These are phyloP conservation scores for Fragaria nilgerrensis DNA, from an alignment of 306 rosid genomes.

Conservation along the genomic window DNA sequence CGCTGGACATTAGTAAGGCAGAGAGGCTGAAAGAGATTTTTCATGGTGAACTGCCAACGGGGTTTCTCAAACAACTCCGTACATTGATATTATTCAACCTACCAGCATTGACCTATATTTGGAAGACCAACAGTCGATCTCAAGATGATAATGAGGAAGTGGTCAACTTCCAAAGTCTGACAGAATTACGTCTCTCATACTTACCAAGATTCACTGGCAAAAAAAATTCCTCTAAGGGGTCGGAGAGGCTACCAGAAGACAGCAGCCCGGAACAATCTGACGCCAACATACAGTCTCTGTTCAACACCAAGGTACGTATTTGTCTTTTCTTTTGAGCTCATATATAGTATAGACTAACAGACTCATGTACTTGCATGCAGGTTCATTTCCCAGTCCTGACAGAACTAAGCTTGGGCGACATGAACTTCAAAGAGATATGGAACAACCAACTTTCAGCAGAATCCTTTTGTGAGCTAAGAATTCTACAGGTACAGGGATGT, in stretches of 20 bases:
- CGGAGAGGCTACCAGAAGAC: too few species aligned
- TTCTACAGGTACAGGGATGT: neutral
- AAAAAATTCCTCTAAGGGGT: neutral
- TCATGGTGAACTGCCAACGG: neutral
- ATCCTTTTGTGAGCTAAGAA: conserved; percentile 3
- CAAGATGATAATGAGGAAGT: neutral
- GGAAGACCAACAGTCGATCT: neutral
- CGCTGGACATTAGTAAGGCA: neutral
- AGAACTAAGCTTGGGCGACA: too few species aligned
- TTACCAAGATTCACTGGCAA: neutral
- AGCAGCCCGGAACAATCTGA: too few species aligned
- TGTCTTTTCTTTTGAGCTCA: neutral
- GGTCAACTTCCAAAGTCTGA: neutral
- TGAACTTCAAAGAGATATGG: neutral
- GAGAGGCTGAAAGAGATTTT: neutral
- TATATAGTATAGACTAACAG: too few species aligned
- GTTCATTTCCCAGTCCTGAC: neutral
- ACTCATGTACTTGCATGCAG: neutral
- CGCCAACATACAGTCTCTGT: too few species aligned
- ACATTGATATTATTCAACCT: neutral
- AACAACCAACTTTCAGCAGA: neutral
- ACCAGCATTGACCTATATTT: neutral
- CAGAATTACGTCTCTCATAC: neutral
- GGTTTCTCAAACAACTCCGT: neutral
- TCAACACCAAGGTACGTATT: neutral